A percentile compares a stretch with the other conserved stretches of the same genome.
These are phyloP conservation scores for Saussurea involucrata DNA, from an alignment of 129 eudicot genomes.

Conservation along the genomic window DNA sequence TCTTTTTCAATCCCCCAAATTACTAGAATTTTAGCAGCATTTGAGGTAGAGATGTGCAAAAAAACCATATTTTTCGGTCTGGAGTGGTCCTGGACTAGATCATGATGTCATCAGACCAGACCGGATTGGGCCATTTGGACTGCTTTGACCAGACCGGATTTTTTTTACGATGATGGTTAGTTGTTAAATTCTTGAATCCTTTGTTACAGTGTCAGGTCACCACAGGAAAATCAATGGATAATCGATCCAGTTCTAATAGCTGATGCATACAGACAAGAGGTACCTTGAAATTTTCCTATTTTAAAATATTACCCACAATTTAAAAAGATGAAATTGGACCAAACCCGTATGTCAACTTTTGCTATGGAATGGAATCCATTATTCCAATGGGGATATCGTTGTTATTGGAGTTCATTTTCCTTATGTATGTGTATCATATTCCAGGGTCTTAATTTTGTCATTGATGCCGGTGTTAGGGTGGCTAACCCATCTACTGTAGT, in stretches of 20 bases:
- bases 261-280: conserved; percentile 81
- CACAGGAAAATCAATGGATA: conserved; percentile 75
- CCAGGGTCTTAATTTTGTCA: conserved; percentile 91
- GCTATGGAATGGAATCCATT: not conserved
- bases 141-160: not conserved
- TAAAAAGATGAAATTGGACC: not conserved
- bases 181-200: conserved; percentile 11
- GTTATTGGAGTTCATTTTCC: not conserved
- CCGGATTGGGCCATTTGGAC: not conserved
- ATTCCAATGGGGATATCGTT: not conserved
- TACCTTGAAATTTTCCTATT: conserved; percentile 11
- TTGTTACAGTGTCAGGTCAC: conserved; percentile 70
- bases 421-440: conserved; percentile 3
- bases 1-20: not conserved
- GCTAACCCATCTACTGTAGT: conserved; percentile 97
- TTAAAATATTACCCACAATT: not conserved
- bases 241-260: conserved; percentile 85
- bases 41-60: not conserved
- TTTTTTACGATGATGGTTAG: not conserved
- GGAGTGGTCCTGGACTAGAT: not conserved
- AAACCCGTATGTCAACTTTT: not conserved
- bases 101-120: not conserved
- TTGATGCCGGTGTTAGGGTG: conserved; percentile 83
- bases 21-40: not conserved
- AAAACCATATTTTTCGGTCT: not conserved